Evolutionary conservation across 805 yeast species (phyloP), one percentile per base, ranked within the genome.

Genomic region (Wickerhamiella sorbophila): DNA sequence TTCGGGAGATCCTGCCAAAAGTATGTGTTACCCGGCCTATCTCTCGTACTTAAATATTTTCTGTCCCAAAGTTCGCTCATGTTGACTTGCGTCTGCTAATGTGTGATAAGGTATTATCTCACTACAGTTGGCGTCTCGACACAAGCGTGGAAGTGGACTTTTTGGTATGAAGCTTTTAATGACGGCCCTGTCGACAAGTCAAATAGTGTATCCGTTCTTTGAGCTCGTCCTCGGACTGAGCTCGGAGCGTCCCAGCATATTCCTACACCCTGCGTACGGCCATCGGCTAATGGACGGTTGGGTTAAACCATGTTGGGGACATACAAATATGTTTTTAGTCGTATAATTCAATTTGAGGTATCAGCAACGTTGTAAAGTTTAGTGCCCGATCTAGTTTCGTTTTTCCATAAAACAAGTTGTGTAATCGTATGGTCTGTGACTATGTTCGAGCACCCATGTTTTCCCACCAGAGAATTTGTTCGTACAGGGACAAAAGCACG

Each of bases 271-370:
- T 87, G 79, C 93, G 94, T 71, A 81, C 75, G 82, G 79, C 76
- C 81, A 70, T 73, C 69, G 91, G 77, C 93, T 76, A 57, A 71
- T 88, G 75, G 78, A 79, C 94, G 91, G 77, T 84, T 83, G 95
- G 88, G 97, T 86, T 83, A 83, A 87, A 87, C 97, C 97, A 87
- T 88, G 94, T 85, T 77, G 96, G 94, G 69, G 62, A 88, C 96
- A 88, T 39, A 34, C 31, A 32, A 17, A 17, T 32, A 44, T 46
- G 42, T 38, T 47, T 21, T n/a, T n/a, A n/a, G n/a, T n/a, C n/a
- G n/a, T n/a, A n/a, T n/a, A n/a, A n/a, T n/a, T n/a, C n/a, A n/a
- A n/a, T n/a, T n/a, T n/a, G n/a, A n/a, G n/a, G n/a, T n/a, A n/a
- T n/a, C n/a, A n/a, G n/a, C n/a, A n/a, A n/a, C n/a, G n/a, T n/a